Percentiles rank a stretch among this genome's conserved stretches.
Evolutionary conservation across 2,329 filamentous ascomycete species (phyloP).

Genomic region (Endocalyx cinctus): DNA sequence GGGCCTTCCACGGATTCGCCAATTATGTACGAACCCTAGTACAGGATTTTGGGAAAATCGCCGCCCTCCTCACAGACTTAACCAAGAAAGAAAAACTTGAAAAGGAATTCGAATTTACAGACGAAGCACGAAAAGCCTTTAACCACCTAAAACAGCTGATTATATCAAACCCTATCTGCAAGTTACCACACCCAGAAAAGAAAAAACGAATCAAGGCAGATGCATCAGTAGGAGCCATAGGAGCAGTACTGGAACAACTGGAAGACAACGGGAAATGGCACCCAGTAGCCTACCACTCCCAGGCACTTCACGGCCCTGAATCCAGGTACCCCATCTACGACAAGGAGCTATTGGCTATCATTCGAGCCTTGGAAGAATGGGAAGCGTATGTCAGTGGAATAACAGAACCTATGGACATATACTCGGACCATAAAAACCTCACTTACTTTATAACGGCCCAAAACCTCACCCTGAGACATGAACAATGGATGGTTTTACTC

Average conservation of each 20-base stretch:
- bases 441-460: too few species aligned
- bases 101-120: too few species aligned
- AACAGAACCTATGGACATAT: too few species aligned
- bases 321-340: constrained; percentile 2
- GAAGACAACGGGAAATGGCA: not conserved
- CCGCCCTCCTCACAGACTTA: constrained; percentile 1
- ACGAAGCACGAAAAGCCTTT: too few species aligned
- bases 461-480: too few species aligned
- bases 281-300: not conserved
- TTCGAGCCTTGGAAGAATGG: not conserved
- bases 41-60: constrained; percentile 1
- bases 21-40: constrained; percentile 5
- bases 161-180: not conserved
- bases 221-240: not conserved
- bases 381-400: too few species aligned
- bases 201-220: not conserved
- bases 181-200: not conserved
- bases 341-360: constrained; percentile 1
- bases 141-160: not conserved
- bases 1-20: constrained; percentile 2
- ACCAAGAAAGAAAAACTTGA: too few species aligned
- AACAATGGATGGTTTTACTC: too few species aligned
- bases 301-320: not conserved
- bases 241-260: not conserved
- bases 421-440: too few species aligned